These are phyloP conservation scores for Phanerodontia chrysosporium DNA, from an alignment of 768 basidiomycete species.

Conservation along the genomic window DNA sequence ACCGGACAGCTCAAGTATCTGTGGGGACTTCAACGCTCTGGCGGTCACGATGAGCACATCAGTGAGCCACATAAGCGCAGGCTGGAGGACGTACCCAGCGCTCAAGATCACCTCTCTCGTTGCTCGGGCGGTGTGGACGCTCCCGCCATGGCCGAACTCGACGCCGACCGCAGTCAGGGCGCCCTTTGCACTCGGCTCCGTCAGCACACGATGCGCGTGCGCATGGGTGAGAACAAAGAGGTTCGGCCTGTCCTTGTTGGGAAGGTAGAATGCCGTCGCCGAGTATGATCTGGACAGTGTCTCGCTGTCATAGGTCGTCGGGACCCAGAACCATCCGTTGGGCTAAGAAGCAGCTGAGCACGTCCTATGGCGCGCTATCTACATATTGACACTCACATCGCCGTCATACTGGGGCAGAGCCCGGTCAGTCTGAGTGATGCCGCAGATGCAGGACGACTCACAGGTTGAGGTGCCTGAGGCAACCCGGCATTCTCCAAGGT, in stretches of 20 bases:
- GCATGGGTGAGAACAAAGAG: conserved; percentile 26
- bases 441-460: too few species aligned
- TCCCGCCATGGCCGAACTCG: conserved; percentile 34
- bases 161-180: conserved; percentile 42
- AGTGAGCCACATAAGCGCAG: background rate
- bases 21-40: conserved; percentile 2
- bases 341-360: background rate
- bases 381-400: background rate
- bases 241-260: conserved; percentile 24
- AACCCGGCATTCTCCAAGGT: background rate
- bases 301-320: conserved; percentile 6
- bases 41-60: background rate
- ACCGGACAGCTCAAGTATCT: conserved; percentile 39
- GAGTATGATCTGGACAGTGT: conserved; percentile 5
- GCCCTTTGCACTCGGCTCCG: conserved; percentile 1
- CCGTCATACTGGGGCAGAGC: background rate
- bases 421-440: too few species aligned
- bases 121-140: conserved; percentile 33
- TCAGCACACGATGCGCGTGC: conserved; percentile 25
- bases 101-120: conserved; percentile 45
- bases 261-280: conserved; percentile 18
- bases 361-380: background rate
- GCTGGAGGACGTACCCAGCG: conserved; percentile 7
- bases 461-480: conserved; percentile 8
- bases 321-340: conserved; percentile 5